Evolutionary conservation across 225 moss, liverwort and hornwort genomes (phyloP).

Genomic region (Antitrichia curtipendula): DNA sequence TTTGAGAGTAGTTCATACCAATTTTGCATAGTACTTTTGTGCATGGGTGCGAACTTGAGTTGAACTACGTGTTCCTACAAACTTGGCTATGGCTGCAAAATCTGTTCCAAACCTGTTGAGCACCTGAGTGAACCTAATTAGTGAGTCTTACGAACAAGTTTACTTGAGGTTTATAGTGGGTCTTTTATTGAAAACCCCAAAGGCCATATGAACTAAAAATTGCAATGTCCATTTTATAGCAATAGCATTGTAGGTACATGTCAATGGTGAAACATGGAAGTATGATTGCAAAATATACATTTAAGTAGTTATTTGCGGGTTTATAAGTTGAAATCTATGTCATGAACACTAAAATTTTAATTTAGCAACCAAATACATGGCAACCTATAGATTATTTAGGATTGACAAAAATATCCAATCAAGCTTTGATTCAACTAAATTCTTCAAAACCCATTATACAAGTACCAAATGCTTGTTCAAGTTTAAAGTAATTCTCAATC

Average conservation of each 20-base stretch:
- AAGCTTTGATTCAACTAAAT: neutral
- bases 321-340: neutral
- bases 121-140: neutral
- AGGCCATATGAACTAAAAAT: neutral
- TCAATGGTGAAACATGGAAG: neutral
- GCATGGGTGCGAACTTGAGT: slow-evolving; percentile 99
- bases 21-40: slow-evolving; percentile 94
- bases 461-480: neutral
- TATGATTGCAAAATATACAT: neutral
- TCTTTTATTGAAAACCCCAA: neutral
- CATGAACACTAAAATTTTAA: neutral
- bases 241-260: neutral
- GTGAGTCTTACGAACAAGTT: neutral
- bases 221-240: neutral
- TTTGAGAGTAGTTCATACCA: slow-evolving; percentile 24
- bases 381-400: neutral
- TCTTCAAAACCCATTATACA: neutral
- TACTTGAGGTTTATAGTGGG: rapidly evolving
- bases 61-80: slow-evolving; percentile 94
- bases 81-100: slow-evolving; percentile 95
- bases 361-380: neutral
- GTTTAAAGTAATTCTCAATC: neutral
- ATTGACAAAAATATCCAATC: neutral
- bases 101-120: slow-evolving; percentile 81
- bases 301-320: rapidly evolving